A percentile compares a stretch with the other conserved stretches of the same genome.
Evolutionary conservation across 129 eudicot genomes (phyloP).

Genomic region (Gnaphalium uliginosum): DNA sequence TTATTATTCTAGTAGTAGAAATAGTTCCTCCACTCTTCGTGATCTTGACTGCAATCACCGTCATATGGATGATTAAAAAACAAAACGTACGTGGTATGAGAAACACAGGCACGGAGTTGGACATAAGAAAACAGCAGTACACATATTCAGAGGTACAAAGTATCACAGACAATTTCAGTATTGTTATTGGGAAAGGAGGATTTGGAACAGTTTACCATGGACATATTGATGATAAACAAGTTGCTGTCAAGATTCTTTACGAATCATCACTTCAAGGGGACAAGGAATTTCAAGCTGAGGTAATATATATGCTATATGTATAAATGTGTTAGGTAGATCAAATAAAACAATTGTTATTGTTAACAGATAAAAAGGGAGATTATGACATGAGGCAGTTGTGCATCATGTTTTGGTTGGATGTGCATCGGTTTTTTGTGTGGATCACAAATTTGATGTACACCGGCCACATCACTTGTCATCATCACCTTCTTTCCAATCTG

Average conservation of each 20-base stretch:
- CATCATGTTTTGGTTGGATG: too few species aligned
- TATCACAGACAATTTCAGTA: not conserved
- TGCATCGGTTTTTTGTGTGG: too few species aligned
- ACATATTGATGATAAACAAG: not conserved
- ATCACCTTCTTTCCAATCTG: too few species aligned
- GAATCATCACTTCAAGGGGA: not conserved
- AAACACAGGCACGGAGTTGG: not conserved
- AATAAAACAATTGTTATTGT: too few species aligned
- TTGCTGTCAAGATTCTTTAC: not conserved
- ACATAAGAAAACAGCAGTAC: not conserved
- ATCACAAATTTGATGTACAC: too few species aligned
- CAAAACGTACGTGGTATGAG: constrained; percentile 20
- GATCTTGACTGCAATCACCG: constrained; percentile 13
- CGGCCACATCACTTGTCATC: too few species aligned
- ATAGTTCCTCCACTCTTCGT: constrained; percentile 20
- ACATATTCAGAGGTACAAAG: not conserved
- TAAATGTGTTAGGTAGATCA: too few species aligned
- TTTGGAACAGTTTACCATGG: not conserved
- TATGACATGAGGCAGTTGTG: too few species aligned
- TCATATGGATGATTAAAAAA: constrained; percentile 8
- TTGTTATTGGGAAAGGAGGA: not conserved
- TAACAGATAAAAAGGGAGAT: too few species aligned
- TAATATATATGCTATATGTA: too few species aligned
- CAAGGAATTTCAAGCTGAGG: constrained; percentile 8
- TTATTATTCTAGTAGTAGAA: constrained; percentile 17